Evolutionary conservation across 495 filamentous ascomycete genomes (phyloP), one percentile per base, ranked within the genome.

Genomic region (Coniosporium apollinis): DNA sequence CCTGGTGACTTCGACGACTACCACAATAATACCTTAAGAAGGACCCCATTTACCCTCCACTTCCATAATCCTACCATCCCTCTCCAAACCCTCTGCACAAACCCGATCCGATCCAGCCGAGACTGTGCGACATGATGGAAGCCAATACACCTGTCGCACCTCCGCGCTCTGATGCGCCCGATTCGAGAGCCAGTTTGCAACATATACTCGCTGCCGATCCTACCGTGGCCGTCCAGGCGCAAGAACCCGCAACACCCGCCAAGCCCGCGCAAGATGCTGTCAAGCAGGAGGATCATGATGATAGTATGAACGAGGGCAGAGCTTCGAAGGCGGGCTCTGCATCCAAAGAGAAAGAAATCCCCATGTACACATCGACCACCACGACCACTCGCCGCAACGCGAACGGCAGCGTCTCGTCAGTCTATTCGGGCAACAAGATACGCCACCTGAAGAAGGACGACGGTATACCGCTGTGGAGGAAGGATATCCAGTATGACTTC

Each of bases 401-500:
- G 14, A 76, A 74, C 46, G 71, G 70, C 10, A 72, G 67, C 24
- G 72, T 73, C 33, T 74, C 68, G 4, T 75, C 76, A 5, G 71
- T 79, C 32, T 79, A 78, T 45, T 77, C 81, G 11, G 85, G 85
- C n/a, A 81, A 82, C 51, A 96, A 94, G 60, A 91, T 97, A 22
- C 64, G 80, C 37, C 87, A 96, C 54, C 63, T 97, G 28, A 97
- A 97, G 62, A 96, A 96, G 52, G 85, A 94, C 34, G 89, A 97
- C 56, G 89, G 89, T 41, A 80, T 92, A 29, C 91, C 89, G 9
- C 66, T 97, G 5, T 97, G 89, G 89, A 70, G 89, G 52, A 85
- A 82, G 55, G 89, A 97, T 57, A 97, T 97, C 29, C 89, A 97
- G 53, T 87, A 84, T 55, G 82, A 94, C 49, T 97, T 97, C 45